Evolutionary conservation across 495 filamentous ascomycete genomes (phyloP), one percentile per base, ranked within the genome.

Genomic region (Trichoderma virens): DNA sequence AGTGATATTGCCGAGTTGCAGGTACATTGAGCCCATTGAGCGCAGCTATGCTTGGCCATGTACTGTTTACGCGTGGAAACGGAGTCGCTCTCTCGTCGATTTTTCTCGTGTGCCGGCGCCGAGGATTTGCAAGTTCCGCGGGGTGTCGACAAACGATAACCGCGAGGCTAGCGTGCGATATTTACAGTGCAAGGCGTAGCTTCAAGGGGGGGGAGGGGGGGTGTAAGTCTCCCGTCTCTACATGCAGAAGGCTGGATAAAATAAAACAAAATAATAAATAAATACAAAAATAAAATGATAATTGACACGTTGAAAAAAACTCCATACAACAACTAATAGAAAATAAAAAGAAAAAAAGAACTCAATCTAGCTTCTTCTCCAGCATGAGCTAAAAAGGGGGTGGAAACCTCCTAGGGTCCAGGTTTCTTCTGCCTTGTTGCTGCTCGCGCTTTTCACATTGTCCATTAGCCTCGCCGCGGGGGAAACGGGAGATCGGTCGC

Each of bases 401-500:
- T n/a, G n/a, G n/a, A n/a, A n/a, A n/a, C n/a, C n/a, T n/a, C n/a
- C n/a, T n/a, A 35, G 32, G 32, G 32, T 35, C 32, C 11, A 11
- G 32, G 32, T 35, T 35, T 11, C 32, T 35, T 35, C 11, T 4
- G 32, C 32, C 11, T 11, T 5, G 32, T 35, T 11, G 4, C 32
- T 35, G 5, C 11, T 27, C 9, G 23, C 7, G 25, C 27, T 56
- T 56, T 11, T 35, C 11, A 35, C 11, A n/a, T n/a, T n/a, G n/a
- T n/a, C n/a, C n/a, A n/a, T 7, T 30, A 56, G 51, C 51, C 51
- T 56, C 51, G 23, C 51, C 23, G 51, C 41, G 41, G 41, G 25
- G 23, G 51, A n/a, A 23, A 56, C 51, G 51, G 51, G 51, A 56
- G 51, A 56, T 56, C 51, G 25, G 51, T 56, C 25, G 51, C 51